A percentile compares a stretch with the other conserved stretches of the same genome.
Evolutionary conservation across 495 filamentous ascomycete genomes (phyloP).

Genomic region (Filosporella fistucella): DNA sequence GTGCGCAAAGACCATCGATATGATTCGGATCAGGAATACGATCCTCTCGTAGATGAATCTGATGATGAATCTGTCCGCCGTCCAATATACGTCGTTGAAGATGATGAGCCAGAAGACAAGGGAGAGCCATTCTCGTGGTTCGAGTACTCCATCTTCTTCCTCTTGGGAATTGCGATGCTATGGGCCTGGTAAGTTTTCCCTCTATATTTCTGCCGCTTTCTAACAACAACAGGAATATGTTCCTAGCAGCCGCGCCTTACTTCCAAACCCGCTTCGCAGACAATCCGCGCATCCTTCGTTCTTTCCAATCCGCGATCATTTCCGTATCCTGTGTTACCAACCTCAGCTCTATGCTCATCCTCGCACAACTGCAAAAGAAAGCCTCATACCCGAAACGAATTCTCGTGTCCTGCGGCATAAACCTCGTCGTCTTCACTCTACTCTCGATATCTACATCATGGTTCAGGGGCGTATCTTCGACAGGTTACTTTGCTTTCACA

Average conservation of each 20-base stretch:
- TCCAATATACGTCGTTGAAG: constrained; percentile 24
- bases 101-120: constrained; percentile 22
- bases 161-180: constrained; percentile 91
- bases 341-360: constrained; percentile 62
- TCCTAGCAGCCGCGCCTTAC: constrained; percentile 90
- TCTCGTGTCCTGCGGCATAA: constrained; percentile 65
- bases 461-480: constrained; percentile 54
- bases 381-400: constrained; percentile 86
- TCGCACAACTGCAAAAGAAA: constrained; percentile 71
- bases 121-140: constrained; percentile 62
- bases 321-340: constrained; percentile 84
- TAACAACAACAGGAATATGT: constrained; percentile 80
- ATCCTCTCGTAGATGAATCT: constrained; percentile 44
- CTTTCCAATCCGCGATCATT: constrained; percentile 85
- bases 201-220: background rate
- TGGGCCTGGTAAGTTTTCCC: constrained; percentile 81
- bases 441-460: constrained; percentile 74
- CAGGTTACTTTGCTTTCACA: constrained; percentile 72
- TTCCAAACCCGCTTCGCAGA: constrained; percentile 79
- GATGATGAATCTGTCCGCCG: constrained; percentile 19
- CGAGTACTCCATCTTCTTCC: constrained; percentile 78
- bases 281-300: constrained; percentile 61
- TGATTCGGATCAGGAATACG: constrained; percentile 47
- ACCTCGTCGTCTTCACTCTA: constrained; percentile 64
- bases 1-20: constrained; percentile 31